Base-by-base conservation (phyloP, 306 rosid genomes). In the Prinsepia uniflora region DNA sequence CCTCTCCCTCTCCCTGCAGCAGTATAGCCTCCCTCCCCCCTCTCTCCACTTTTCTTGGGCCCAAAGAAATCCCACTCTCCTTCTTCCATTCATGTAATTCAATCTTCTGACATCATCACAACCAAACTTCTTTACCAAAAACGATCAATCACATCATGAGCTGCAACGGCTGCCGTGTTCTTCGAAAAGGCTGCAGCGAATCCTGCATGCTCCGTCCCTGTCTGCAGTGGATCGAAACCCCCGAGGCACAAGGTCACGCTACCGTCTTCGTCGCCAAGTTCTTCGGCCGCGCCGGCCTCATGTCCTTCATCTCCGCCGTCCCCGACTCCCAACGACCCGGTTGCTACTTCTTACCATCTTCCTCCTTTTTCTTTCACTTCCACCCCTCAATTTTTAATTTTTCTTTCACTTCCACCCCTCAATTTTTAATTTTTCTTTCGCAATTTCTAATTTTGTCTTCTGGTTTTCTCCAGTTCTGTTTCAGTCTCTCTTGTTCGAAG, bases 261-360 rank as follows among this genome's bases (percentile, higher is more conserved):
- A 94, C 98, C 12, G 91, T 90, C 67, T 94, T 94, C 55, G 97
- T 94, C 1, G 98, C 98, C 77, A 94, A 94, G 86, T 94, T 94
- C 85, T 94, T 94, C 34, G 98, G 98, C 83, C 98, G 98, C 20
- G 98, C 98, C 11, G 98, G 96, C 62, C 98, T 94, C 58, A 90
- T 94, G 90, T 87, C 98, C 67, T 94, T 94, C 88, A 94, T 94
- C 78, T 89, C 97, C 72, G 94, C 94, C 84, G 97, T 94, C 5
- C 97, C 97, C 1, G 76, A 88, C 42, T 62, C 86, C 5, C 97
- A 89, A 45, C 45, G 98, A 54, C 96, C 98, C 5, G 88, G 98
- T 93, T 77, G 34, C 13, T 78, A 0, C n/a, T 34, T 11, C 17
- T 5, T 6, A 6, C 39, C 34, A 1, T 7, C n/a, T 5, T 7